A percentile compares a stretch with the other conserved stretches of the same genome.
Conservation (phyloP, 164 flowering plant genomes). For the Magnolia sinica region DNA sequence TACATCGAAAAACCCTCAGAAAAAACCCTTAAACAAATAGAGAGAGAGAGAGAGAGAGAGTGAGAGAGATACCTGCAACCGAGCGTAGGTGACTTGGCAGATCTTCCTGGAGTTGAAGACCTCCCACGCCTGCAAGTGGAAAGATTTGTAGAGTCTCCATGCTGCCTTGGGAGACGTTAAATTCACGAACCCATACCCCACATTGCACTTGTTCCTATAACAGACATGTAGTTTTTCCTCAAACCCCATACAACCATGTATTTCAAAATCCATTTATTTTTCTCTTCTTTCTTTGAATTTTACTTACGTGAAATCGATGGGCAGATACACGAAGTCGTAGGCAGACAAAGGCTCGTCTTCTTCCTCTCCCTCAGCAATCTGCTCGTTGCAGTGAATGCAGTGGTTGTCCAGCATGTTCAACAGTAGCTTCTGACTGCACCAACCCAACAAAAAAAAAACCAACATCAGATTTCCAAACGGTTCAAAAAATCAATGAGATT, state of each 20-base stretch:
- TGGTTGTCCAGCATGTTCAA: slow-evolving; percentile 91
- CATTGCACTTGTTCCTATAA: slow-evolving; percentile 89
- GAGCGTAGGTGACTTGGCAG: slow-evolving; percentile 82
- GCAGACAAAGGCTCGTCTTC: slow-evolving; percentile 66
- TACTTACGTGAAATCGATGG: slow-evolving; percentile 86
- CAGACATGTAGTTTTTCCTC: neutral
- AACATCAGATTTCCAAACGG: too few relatives aligned
- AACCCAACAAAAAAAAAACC: neutral
- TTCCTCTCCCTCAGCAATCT: slow-evolving; percentile 44
- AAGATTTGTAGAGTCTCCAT: slow-evolving; percentile 77
- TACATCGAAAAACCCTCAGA: too few relatives aligned
- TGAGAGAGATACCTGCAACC: slow-evolving; percentile 61
- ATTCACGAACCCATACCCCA: slow-evolving; percentile 97
- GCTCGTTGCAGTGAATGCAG: slow-evolving; percentile 87
- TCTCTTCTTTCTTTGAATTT: neutral
- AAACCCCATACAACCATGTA: neutral
- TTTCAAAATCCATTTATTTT: neutral
- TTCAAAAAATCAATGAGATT: neutral
- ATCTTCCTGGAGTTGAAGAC: slow-evolving; percentile 92
- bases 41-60: neutral
- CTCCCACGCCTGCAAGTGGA: slow-evolving; percentile 82
- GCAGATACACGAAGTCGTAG: slow-evolving; percentile 88
- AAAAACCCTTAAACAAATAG: neutral
- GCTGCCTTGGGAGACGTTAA: slow-evolving; percentile 83
- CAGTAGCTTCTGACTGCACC: slow-evolving; percentile 76